Base-by-base conservation (phyloP, 768 basidiomycete species). In the Rhodotorula kratochvilovae region DNA sequence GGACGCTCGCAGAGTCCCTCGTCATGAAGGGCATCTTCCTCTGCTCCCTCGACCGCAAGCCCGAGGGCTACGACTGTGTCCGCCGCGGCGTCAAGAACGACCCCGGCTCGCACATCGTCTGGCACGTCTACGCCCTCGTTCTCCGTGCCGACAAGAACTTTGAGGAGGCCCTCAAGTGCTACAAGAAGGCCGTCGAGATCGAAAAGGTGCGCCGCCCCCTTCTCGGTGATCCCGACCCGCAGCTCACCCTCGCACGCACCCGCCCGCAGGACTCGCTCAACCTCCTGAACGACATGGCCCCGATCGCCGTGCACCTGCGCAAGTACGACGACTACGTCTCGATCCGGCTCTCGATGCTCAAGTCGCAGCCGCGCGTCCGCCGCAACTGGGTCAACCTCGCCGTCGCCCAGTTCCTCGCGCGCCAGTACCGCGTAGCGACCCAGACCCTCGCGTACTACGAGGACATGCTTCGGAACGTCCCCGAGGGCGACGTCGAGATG, bases 111-210 rank as follows among this genome's bases (percentile, higher is more conserved):
- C 93, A 97, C 78, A 97, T 99, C 79, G 89, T 89, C 79, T 98
- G 96, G 94, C 96, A 99, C 81, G 95, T 98, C 74, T 90, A 92
- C 79, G 96, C 92, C 36, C 88, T 99, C 77, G 87, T 96, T 31
- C 90, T 93, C 80, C 92, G 95, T 80, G 89, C 89, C 16, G 90
- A 96, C 80, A 93, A 90, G 81, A 92, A 95, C 78, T 97, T 92
- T 77, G 91, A 91, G 74, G 92, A 94, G 77, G 93, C 96, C 1
- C 84, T 92, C 77, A 90, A 92, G 77, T 93, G 92, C 35, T 98
- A 97, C 80, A 87, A 85, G 3, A 90, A 91, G 82, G 95, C 94
- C 5, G 82, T 94, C 74, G 85, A 86, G 70, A 90, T 90, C 77
- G 96, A 98, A 82, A 89, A 89, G 83, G 94, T 95, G 77, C 76